phyloP scores from a whole-genome alignment of 306 rosid genomes.

The Mimosa bimucronata region DNA sequence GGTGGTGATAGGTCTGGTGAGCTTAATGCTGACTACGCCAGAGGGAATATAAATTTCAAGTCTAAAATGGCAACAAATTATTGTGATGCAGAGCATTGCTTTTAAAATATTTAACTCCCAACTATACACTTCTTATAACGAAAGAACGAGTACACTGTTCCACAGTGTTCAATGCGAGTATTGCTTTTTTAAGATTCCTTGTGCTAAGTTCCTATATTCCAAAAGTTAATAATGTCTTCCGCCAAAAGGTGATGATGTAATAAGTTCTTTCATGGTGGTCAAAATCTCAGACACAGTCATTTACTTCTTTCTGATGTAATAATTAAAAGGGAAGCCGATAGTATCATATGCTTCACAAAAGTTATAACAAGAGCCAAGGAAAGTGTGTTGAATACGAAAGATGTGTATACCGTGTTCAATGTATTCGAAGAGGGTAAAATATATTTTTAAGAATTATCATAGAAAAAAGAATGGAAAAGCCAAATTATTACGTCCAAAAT shows the following conservation, averaged over 20 bases:
- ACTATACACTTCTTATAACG: not conserved
- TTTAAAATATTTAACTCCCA: constrained; percentile 2
- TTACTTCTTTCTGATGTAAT: constrained; percentile 14
- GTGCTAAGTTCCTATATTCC: not conserved
- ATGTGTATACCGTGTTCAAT: not conserved
- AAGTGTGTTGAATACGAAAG: not conserved
- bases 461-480: constrained; percentile 1
- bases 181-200: constrained; percentile 10
- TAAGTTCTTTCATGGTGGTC: not conserved
- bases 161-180: not conserved
- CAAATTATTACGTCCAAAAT: not conserved
- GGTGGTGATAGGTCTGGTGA: not conserved
- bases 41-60: not conserved
- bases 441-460: not conserved
- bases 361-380: not conserved
- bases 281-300: constrained; percentile 6
- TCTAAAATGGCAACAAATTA: not conserved
- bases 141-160: not conserved
- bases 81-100: constrained; percentile 22
- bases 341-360: not conserved
- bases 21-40: not conserved
- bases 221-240: not conserved
- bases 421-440: constrained; percentile 13
- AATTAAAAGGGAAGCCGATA: constrained; percentile 2
- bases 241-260: not conserved